Percentiles rank a stretch among this genome's conserved stretches.
Conservation (phyloP, 805 yeast species). For the Metschnikowia drakensbergensis region DNA sequence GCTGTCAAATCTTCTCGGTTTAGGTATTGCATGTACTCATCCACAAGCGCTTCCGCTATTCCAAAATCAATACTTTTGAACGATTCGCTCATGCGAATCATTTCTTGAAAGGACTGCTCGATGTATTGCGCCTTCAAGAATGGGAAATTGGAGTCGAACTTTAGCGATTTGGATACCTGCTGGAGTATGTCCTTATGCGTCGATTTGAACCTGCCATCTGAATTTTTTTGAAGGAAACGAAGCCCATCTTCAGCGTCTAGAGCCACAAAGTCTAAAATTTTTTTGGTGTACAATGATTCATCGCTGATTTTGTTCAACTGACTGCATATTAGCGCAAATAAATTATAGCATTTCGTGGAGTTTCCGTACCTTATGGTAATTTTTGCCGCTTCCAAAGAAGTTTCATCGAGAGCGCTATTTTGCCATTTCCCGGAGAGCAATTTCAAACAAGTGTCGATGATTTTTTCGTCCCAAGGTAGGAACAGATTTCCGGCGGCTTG, state of each 20-base stretch:
- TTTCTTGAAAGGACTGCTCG: conserved; percentile 25
- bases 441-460: conserved; percentile 8
- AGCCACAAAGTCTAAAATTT: conserved; percentile 31
- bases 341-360: conserved; percentile 3
- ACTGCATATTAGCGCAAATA: conserved; percentile 8
- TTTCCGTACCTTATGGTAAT: not conserved
- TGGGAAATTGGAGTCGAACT: conserved; percentile 23
- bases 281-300: conserved; percentile 26
- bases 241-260: conserved; percentile 27
- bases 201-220: conserved; percentile 24
- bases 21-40: conserved; percentile 24
- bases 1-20: conserved; percentile 9
- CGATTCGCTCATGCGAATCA: not conserved
- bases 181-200: conserved; percentile 31
- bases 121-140: conserved; percentile 33
- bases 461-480: conserved; percentile 7
- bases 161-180: conserved; percentile 23
- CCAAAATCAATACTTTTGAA: not conserved
- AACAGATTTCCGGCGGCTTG: conserved; percentile 9
- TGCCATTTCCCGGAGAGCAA: conserved; percentile 6
- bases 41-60: conserved; percentile 22
- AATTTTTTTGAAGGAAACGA: conserved; percentile 26
- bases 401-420: not conserved
- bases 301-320: conserved; percentile 20
- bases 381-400: not conserved